A percentile compares a stretch with the other conserved stretches of the same genome.
phyloP scores from a whole-genome alignment of 2,329 filamentous ascomycete species.

The Talaromyces verruculosus region DNA sequence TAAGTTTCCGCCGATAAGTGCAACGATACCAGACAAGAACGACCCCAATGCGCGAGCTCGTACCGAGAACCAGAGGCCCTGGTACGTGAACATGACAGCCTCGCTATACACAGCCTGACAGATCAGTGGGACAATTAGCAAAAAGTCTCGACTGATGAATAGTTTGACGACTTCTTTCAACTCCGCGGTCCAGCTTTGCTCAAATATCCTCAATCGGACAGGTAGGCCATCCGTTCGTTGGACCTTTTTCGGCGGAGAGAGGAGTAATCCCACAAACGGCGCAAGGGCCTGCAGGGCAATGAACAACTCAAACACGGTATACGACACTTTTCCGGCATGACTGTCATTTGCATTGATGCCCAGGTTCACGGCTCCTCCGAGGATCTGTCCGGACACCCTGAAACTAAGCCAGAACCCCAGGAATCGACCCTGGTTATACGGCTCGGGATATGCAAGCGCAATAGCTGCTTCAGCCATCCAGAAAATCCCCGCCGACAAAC shows the following conservation, averaged over 20 bases:
- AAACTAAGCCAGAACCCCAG: slow-evolving; percentile 68
- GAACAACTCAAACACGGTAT: slow-evolving; percentile 67
- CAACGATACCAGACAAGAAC: slow-evolving; percentile 67
- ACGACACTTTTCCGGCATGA: slow-evolving; percentile 65
- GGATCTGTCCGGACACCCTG: slow-evolving; percentile 63
- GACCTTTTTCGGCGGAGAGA: slow-evolving; percentile 62
- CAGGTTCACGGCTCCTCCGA: slow-evolving; percentile 71
- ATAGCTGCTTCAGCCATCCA: slow-evolving; percentile 76
- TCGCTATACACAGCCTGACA: slow-evolving; percentile 70
- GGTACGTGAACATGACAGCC: slow-evolving; percentile 70
- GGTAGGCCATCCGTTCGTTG: slow-evolving; percentile 64
- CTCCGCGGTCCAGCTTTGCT: slow-evolving; percentile 57
- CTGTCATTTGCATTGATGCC: slow-evolving; percentile 61
- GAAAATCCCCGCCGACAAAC: slow-evolving; percentile 69
- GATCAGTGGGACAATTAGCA: slow-evolving; percentile 67
- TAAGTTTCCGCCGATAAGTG: slow-evolving; percentile 64
- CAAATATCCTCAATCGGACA: slow-evolving; percentile 59
- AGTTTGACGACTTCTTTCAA: slow-evolving; percentile 59
- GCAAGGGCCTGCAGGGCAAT: slow-evolving; percentile 68
- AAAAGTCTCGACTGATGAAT: slow-evolving; percentile 62
- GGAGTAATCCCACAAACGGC: slow-evolving; percentile 62
- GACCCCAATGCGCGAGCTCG: slow-evolving; percentile 68
- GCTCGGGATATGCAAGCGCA: slow-evolving; percentile 69
- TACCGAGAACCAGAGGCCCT: slow-evolving; percentile 68
- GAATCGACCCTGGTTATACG: slow-evolving; percentile 63